Conservation (phyloP, 2,329 filamentous ascomycete genomes). For the Colletotrichum chrysophilum region DNA sequence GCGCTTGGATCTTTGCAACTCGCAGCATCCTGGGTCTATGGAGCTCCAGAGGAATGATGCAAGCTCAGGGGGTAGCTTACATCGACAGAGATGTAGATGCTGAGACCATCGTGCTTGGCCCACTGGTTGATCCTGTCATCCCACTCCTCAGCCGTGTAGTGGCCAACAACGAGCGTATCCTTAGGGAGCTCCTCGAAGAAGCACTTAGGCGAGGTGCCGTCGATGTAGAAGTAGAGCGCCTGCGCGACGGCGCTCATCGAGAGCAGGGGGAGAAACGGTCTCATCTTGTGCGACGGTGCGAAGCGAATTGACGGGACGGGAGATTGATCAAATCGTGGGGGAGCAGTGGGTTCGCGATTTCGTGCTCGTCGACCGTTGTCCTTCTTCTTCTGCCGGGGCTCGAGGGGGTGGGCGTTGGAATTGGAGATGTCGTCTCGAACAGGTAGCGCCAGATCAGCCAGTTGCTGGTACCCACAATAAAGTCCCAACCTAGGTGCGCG, state of each 20-base stretch:
- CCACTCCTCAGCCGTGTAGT: constrained; percentile 87
- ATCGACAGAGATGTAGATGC: constrained; percentile 91
- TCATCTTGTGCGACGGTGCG: constrained; percentile 49
- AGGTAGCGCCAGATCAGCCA: constrained; percentile 18
- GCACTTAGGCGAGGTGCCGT: constrained; percentile 85
- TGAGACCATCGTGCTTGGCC: constrained; percentile 75
- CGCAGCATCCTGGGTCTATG: not conserved
- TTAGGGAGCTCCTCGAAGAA: constrained; percentile 99
- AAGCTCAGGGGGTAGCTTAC: constrained; percentile 45
- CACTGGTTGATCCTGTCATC: constrained; percentile 73
- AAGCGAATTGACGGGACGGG: not conserved
- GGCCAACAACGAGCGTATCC: constrained; percentile 93
- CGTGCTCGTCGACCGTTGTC: not conserved
- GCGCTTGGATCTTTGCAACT: not conserved
- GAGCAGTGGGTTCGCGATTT: not conserved
- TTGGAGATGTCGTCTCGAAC: constrained; percentile 10
- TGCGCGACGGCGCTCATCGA: constrained; percentile 71
- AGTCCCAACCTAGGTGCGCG: constrained; percentile 20
- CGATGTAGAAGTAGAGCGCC: constrained; percentile 95
- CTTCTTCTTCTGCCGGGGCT: not conserved
- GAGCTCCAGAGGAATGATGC: not conserved
- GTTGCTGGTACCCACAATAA: constrained; percentile 18
- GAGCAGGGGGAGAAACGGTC: constrained; percentile 67
- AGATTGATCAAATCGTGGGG: not conserved
- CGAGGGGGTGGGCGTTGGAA: not conserved